A percentile compares a stretch with the other conserved stretches of the same genome.
These are phyloP conservation scores for Lachnellula occidentalis DNA, from an alignment of 2,329 filamentous ascomycete genomes.

Conservation along the genomic window DNA sequence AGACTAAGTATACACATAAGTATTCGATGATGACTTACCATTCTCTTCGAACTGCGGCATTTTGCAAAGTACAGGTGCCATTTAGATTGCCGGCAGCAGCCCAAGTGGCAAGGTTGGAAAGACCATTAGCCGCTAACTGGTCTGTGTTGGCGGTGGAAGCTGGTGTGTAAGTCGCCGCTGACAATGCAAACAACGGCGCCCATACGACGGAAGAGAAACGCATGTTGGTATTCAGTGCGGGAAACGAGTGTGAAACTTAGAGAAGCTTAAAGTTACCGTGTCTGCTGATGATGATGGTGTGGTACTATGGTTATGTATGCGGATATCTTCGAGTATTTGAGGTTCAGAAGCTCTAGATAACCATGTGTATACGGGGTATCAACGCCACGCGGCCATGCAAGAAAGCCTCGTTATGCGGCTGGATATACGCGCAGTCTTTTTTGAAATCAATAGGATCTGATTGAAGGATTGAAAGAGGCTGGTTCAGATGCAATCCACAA, in stretches of 20 bases:
- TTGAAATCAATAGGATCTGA: conserved; percentile 8
- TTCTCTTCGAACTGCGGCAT: conserved; percentile 37
- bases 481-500: background rate
- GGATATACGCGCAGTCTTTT: background rate
- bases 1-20: background rate
- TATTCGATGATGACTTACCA: conserved; percentile 31
- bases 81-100: conserved; percentile 11
- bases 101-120: conserved; percentile 32
- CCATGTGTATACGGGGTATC: conserved; percentile 9
- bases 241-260: background rate
- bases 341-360: background rate
- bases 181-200: conserved; percentile 13
- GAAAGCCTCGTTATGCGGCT: background rate
- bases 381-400: conserved; percentile 17
- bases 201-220: conserved; percentile 19
- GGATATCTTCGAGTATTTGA: background rate
- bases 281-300: background rate
- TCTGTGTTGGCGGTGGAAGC: conserved; percentile 27
- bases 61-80: conserved; percentile 33
- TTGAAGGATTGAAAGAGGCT: background rate
- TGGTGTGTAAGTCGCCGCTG: conserved; percentile 15
- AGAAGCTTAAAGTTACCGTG: background rate
- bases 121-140: conserved; percentile 30
- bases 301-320: background rate
- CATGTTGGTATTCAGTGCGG: conserved; percentile 4